phyloP scores from a whole-genome alignment of 148 eudicot species.

The Hydrangea macrophylla region DNA sequence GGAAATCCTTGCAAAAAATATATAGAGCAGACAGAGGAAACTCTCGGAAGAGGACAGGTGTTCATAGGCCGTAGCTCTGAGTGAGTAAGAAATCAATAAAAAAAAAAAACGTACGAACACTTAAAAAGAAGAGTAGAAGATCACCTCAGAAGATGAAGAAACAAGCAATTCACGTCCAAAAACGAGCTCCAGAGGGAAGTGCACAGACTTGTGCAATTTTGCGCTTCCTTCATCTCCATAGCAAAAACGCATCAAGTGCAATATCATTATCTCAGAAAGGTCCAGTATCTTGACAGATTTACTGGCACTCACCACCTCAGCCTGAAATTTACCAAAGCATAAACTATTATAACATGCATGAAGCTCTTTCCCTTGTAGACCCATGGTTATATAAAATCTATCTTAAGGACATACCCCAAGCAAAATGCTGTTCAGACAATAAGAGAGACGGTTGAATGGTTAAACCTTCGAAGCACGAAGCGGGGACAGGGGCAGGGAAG shows the following conservation, averaged over 20 bases:
- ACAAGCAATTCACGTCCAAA: conserved; percentile 63
- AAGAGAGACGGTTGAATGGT: no score
- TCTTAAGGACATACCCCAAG: neutral
- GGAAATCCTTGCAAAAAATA: no score
- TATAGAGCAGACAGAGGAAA: no score
- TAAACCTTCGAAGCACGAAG: no score
- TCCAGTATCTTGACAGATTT: conserved; percentile 66
- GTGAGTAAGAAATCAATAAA: no score
- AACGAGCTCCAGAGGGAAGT: conserved; percentile 69
- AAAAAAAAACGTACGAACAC: no score
- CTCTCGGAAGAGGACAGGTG: neutral
- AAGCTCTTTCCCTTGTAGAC: neutral
- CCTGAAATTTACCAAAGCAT: conserved; percentile 35
- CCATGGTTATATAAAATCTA: neutral
- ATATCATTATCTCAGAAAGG: conserved; percentile 70
- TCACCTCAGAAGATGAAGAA: conserved; percentile 66
- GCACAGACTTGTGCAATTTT: conserved; percentile 70
- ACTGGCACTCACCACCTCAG: conserved; percentile 72
- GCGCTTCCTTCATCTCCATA: conserved; percentile 84
- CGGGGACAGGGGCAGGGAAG: no score
- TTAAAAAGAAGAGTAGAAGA: neutral
- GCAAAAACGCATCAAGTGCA: conserved; percentile 86
- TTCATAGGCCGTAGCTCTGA: neutral
- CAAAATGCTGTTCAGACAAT: no score
- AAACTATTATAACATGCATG: neutral